Evolutionary conservation across 202 grass and related monocot species (phyloP).

Genomic region (Panicum hallii): DNA sequence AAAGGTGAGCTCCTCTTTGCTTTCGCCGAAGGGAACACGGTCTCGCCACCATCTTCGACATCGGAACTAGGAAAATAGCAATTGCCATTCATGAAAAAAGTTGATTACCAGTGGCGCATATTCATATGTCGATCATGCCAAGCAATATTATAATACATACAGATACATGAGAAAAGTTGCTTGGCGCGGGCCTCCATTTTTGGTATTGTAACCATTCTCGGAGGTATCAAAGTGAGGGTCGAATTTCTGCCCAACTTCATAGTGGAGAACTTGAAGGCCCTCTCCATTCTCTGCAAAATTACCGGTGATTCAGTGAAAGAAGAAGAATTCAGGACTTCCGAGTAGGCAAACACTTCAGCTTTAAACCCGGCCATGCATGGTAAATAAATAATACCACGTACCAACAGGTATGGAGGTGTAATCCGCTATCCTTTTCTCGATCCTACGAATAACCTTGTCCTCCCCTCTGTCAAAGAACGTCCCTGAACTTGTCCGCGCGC

Average conservation of each 20-base stretch:
- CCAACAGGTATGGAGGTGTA: constrained; percentile 88
- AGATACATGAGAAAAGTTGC: constrained; percentile 97
- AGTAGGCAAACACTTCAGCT: background rate
- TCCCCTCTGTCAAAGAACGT: constrained; percentile 87
- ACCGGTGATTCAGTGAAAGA: background rate
- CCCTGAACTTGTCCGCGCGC: constrained; percentile 84
- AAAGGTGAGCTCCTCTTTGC: constrained; percentile 63
- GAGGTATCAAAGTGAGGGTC: constrained; percentile 91
- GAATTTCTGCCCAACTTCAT: constrained; percentile 89
- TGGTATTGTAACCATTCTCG: constrained; percentile 58
- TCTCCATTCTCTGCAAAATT: constrained; percentile 76
- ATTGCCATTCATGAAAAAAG: constrained; percentile 6
- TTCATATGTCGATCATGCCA: background rate
- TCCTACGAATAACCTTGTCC: constrained; percentile 65
- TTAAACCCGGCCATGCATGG: background rate
- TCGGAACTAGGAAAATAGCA: constrained; percentile 69
- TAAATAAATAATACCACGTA: constrained; percentile 35
- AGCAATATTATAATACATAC: constrained; percentile 39
- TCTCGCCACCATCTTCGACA: constrained; percentile 95
- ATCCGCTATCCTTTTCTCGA: constrained; percentile 94
- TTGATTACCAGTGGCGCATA: constrained; percentile 10
- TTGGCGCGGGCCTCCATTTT: constrained; percentile 82
- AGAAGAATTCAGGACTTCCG: constrained; percentile 16
- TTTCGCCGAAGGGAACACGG: constrained; percentile 74
- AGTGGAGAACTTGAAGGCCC: constrained; percentile 94